phyloP scores from a whole-genome alignment of 1,284 basidiomycete genomes.

The Melampsora americana region DNA sequence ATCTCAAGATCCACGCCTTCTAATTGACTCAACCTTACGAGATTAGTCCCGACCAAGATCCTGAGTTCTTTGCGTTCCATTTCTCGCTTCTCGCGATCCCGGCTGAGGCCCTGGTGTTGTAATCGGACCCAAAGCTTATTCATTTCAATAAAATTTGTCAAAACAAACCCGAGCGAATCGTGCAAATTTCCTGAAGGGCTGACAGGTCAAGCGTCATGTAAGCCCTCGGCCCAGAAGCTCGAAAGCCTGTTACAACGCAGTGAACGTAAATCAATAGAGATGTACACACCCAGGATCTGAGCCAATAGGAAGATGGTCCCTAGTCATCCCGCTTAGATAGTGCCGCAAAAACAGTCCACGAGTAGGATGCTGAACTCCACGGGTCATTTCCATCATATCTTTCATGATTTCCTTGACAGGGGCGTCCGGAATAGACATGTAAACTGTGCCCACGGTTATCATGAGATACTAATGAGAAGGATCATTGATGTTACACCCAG shows the following conservation, averaged over 20 bases:
- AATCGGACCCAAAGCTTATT: slow-evolving; percentile 97
- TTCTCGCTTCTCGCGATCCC: slow-evolving; percentile 90
- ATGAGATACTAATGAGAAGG: slow-evolving; percentile 68
- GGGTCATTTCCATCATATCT: slow-evolving; percentile 98
- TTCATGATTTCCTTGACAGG: slow-evolving; percentile 98
- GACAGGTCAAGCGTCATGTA: slow-evolving; percentile 28
- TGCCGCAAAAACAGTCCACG: slow-evolving; percentile 87
- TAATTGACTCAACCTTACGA: slow-evolving; percentile 84
- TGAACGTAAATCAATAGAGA: background rate
- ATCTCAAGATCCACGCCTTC: slow-evolving; percentile 89
- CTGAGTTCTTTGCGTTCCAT: slow-evolving; percentile 86
- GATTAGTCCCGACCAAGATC: slow-evolving; percentile 90
- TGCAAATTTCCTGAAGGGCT: slow-evolving; percentile 81
- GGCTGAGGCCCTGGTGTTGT: slow-evolving; percentile 90
- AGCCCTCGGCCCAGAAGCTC: background rate
- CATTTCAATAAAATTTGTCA: slow-evolving; percentile 98
- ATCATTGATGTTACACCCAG: background rate
- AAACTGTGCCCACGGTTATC: slow-evolving; percentile 96
- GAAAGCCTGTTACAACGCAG: slow-evolving; percentile 44
- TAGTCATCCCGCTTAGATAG: slow-evolving; percentile 89
- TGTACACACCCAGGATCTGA: slow-evolving; percentile 68
- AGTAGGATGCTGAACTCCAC: slow-evolving; percentile 88
- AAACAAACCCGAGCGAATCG: slow-evolving; percentile 87
- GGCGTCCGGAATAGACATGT: slow-evolving; percentile 92
- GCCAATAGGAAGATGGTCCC: slow-evolving; percentile 87